Evolutionary conservation across 2,329 filamentous ascomycete genomes (phyloP), one percentile per base, ranked within the genome.

Genomic region (Penicillium sp.): DNA sequence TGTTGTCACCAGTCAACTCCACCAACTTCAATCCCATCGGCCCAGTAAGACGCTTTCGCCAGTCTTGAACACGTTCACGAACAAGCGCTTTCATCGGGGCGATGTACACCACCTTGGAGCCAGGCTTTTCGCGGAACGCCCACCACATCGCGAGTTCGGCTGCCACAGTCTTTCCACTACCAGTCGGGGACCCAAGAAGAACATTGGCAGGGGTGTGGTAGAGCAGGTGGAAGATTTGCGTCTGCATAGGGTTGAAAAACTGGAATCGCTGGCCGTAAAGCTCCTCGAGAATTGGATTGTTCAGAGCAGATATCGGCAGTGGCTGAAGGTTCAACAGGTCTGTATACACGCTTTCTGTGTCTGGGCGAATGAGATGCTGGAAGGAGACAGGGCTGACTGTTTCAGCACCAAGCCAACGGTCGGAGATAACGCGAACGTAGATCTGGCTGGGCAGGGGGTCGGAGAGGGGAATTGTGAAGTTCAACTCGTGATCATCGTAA

Each of bases 221-320:
- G 29, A 99, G 83, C 13, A 91, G 93, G 68, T 99, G 94, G 75
- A 99, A 99, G 48, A 99, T 91, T 68, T 99, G 94, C 0, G 94
- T 97, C 74, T 99, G 94, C 95, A 99, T 97, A 0, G 94, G 94
- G 69, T 99, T 99, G 81, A 99, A 99, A 75, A 88, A 99, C 61
- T 94, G 88, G 73, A 99, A 99, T 28, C 92, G 85, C 70, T 93
- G 81, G 0, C 83, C 87, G 67, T 99, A 99, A 1, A 99, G 83
- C 56, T 94, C 91, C 71, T 99, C 93, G 0, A 99, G 75, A 0
- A 87, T 80, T 0, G 91, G 87, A 59, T 97, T 96, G 69, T 96
- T 92, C 37, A 99, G 79, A 0, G 93, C 93, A 18, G 87, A 84
- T 56, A 99, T 86, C 0, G 93, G 89, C 3, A 99, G 79, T 2